Base-by-base conservation (phyloP, 495 filamentous ascomycete genomes). In the Penicillium fimorum region DNA sequence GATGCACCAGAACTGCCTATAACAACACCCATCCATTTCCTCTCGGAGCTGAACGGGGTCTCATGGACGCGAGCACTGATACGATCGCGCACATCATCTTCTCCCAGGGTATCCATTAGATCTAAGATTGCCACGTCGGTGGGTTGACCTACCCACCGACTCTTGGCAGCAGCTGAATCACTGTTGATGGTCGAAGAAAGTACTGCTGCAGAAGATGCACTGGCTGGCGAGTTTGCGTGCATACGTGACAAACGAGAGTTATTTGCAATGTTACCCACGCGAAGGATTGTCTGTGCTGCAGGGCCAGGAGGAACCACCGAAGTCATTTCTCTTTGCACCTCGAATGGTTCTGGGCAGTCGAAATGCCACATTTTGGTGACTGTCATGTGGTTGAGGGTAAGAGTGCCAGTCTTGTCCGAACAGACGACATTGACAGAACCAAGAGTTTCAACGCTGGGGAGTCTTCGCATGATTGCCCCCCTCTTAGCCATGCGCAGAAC, bases 341-440 rank as follows among this genome's bases (percentile, higher is more conserved):
- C 86, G 27, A 94, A 78, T 13, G 91, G 85, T 17, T 78, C 77
- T 1, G 76, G 69, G 22, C 83, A 81, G 56, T 91, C 89, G 63
- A 94, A 92, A 64, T 91, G 87, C 94, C 94, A 99, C 76, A 97
- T 85, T 64, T 96, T 95, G 17, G 92, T 94, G 2, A 95, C 92
- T 3, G 95, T 95, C 93, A 97, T 97, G 66, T 97, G 95, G 66
- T 97, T 99, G 71, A 89, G 89, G 0, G 94, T 99, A 50, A 99
- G 70, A 20, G 94, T 98, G 22, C 93, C 89, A 18, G 94, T 99
- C 75, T 99, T 99, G 74, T 99, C 94, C 66, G 90, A 96, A 75
- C 94, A 99, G 27, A 99, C 89, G 45, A 99, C 94, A 69, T 97
- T 97, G 30, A 99, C 94, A 42, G 90, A 96, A 18, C 95, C 94